Base-by-base conservation (phyloP, 225 moss, liverwort and hornwort genomes). In the Polytrichum commune region DNA sequence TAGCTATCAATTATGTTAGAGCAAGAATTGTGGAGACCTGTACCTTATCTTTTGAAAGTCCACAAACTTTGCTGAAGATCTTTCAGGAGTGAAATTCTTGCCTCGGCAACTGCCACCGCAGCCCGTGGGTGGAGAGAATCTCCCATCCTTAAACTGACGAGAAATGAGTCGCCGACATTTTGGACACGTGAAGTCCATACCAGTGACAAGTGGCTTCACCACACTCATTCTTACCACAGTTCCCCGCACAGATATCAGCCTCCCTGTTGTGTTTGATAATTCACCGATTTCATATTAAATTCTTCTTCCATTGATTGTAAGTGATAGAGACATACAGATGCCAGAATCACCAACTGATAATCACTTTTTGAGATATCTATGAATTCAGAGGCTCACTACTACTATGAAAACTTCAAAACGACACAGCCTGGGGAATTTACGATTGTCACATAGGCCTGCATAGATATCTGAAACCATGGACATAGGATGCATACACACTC, bases 11-110 rank as follows among this genome's bases (percentile, higher is more conserved):
- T 46, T 46, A 46, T 46, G 46, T 46, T 46, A 32, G 32, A 7
- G 32, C 32, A 32, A 32, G 32, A 32, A 32, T 32, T 7, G 32
- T 8, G 32, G 32, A 32, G 46, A 46, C 46, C 22, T 53, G 61
- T 67, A 91, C 97, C 92, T 92, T 70, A 98, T 84, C 80, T 90
- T 98, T 71, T 98, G 97, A 72, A 92, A 98, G 68, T 98, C 95
- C 3, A 86, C 80, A 55, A 81, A 83, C 72, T 85, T 92, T 63
- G 92, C 91, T 74, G 83, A 60, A 63, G 79, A 58, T 77, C 94
- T 87, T 57, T 91, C 91, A 60, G 90, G 85, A 62, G 74, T 82
- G 60, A 95, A 98, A 60, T 69, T 79, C 71, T 87, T 94, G 86
- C 91, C 93, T 79, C 90, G 88, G 85, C 97, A 98, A 74, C 93